Conservation (phyloP, 73 alveolate species). For the Symbiodinium natans region DNA sequence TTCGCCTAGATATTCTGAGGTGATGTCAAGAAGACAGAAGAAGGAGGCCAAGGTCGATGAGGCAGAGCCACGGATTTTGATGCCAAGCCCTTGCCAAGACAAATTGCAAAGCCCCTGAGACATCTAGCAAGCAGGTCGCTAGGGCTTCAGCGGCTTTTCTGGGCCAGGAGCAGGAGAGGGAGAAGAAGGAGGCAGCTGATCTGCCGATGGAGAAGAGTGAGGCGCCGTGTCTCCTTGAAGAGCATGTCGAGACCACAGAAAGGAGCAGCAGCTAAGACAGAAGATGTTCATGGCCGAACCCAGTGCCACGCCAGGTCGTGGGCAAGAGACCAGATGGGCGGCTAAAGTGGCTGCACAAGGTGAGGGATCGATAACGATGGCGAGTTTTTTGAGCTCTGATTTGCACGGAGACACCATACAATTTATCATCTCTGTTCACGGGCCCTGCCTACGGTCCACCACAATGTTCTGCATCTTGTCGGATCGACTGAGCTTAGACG, state of each 20-base stretch:
- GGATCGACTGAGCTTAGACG: no score
- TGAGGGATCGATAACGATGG: neutral
- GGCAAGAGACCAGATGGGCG: conserved; percentile 69
- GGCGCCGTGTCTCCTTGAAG: conserved; percentile 3
- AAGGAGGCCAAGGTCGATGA: conserved; percentile 57
- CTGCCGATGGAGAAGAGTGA: conserved; percentile 79
- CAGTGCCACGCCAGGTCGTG: conserved; percentile 5
- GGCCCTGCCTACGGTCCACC: no score
- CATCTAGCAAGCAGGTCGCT: no score
- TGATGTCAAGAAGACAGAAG: conserved; percentile 59
- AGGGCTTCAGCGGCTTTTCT: no score
- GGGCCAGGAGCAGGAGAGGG: conserved; percentile 51
- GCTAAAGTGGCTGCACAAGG: conserved; percentile 85
- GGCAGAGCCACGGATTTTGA: no score
- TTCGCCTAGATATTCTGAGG: neutral
- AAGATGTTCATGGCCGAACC: neutral
- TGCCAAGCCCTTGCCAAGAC: no score
- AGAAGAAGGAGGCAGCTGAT: conserved; percentile 50
- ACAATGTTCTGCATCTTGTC: no score
- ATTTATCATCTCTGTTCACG: neutral
- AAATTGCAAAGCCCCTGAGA: no score
- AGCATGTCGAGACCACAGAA: neutral
- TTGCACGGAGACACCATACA: neutral
- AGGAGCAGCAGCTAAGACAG: neutral
- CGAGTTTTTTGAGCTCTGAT: neutral